Base-by-base conservation (phyloP, 1,139 yeast species). In the Yamadazyma trypodendri region DNA sequence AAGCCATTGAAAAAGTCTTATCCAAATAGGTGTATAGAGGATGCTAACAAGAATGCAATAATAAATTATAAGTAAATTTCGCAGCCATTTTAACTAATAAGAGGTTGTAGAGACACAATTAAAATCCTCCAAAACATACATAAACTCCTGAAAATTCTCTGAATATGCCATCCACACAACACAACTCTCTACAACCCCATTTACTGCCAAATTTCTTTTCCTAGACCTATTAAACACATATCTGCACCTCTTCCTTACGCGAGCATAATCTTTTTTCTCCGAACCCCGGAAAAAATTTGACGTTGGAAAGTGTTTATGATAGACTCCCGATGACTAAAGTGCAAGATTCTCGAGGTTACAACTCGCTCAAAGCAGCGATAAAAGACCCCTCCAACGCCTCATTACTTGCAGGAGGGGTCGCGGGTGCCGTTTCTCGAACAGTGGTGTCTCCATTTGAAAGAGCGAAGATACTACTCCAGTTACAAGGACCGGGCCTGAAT, bases 371-470 rank as follows among this genome's bases (percentile, higher is more conserved):
- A 46, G 33, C 40, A 21, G 57, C 61, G 45, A 44, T 77, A 31
- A 74, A 73, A 43, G 60, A 64, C 34, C 81, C 77, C 35, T 64
- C 78, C 28, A 68, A 68, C 41, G 74, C 88, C 2, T 83, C 96
- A 6, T 77, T 92, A 25, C 49, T 71, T 27, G 60, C 76, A 1
- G 77, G 77, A 4, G 76, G 77, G 2, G 65, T 84, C 5, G 97
- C 97, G 0, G 98, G 97, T 5, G 96, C 96, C 1, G 79, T 89
- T 1, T 85, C 95, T 1, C 69, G 98, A 39, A 92, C 98, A 0
- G 90, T 84, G 1, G 97, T 90, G 6, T 86, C 96, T 3, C 98
- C 98, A 1, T 80, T 92, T 60, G 98, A 92, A 58, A 71, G 98
- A 48, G 95, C 95, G 51, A 92, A 92, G 62, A 94, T 92, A 46